Evolutionary conservation across 257 asterid genomes (phyloP).

Genomic region (Galeopsis tetrahit): DNA sequence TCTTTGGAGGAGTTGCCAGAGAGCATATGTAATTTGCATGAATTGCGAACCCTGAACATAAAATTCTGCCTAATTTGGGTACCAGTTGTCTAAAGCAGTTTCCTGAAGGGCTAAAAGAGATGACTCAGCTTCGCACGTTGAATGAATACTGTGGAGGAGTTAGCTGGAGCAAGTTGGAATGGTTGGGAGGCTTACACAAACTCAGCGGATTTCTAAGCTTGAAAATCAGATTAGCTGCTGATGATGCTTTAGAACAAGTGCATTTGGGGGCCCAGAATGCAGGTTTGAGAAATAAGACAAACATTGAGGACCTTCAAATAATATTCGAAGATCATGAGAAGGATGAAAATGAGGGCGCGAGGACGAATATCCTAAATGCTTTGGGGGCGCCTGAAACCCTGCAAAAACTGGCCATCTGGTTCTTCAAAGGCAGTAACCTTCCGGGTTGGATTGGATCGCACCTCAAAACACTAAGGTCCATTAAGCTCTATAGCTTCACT

Average conservation of each 20-base stretch:
- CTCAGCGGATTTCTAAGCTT: conserved; percentile 4
- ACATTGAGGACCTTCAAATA: neutral
- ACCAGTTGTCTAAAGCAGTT: neutral
- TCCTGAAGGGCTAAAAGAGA: conserved; percentile 24
- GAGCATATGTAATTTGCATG: too few relatives aligned
- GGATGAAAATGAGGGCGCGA: neutral
- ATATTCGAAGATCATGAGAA: neutral
- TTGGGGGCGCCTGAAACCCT: conserved; percentile 32
- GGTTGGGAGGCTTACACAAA: conserved; percentile 27
- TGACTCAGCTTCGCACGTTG: conserved; percentile 23
- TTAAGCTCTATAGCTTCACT: neutral
- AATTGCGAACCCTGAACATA: conserved; percentile 40
- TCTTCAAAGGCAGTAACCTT: neutral
- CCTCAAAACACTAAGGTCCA: neutral
- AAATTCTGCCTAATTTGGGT: neutral
- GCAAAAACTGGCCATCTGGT: neutral
- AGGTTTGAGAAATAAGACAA: conserved; percentile 22
- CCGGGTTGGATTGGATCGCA: neutral
- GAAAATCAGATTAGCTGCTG: neutral
- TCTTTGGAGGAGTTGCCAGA: conserved; percentile 31
- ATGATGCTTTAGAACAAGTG: too few relatives aligned
- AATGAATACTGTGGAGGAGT: neutral
- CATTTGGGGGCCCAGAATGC: conserved; percentile 31
- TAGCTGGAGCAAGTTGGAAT: conserved; percentile 11
- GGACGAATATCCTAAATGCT: conserved; percentile 20